Conservation (phyloP, 352 stramenopile species). For the Phytophthora crassamura region DNA sequence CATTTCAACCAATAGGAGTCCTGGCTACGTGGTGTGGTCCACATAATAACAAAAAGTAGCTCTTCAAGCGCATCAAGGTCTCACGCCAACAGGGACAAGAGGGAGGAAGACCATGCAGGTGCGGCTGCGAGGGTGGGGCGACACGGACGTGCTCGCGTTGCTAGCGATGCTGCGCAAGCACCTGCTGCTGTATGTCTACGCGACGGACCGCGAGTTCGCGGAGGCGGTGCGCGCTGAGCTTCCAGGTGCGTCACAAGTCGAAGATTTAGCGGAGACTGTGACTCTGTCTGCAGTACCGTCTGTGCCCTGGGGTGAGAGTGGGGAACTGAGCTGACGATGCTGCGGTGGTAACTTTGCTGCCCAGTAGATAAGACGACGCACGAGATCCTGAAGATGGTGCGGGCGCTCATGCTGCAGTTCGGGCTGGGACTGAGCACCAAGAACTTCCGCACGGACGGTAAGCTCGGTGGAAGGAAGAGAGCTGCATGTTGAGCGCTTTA, state of each 20-base stretch:
- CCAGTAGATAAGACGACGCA: slow-evolving; percentile 38
- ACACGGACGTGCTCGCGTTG: slow-evolving; percentile 57
- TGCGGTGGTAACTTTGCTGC: background rate
- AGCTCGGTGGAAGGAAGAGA: background rate
- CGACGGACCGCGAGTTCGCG: slow-evolving; percentile 50
- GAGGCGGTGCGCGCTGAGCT: slow-evolving; percentile 46
- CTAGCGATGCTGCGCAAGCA: slow-evolving; percentile 59
- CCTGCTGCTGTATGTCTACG: slow-evolving; percentile 71
- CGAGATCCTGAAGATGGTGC: slow-evolving; percentile 57
- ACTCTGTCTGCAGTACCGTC: too few relatives aligned
- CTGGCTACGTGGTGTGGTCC: too few relatives aligned
- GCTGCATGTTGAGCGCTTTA: too few relatives aligned
- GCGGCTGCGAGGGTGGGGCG: slow-evolving; percentile 54
- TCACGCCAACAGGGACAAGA: slow-evolving; percentile 6
- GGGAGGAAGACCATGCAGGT: slow-evolving; percentile 28
- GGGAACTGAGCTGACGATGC: slow-evolving; percentile 11
- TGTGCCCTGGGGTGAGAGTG: background rate
- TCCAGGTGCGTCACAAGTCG: slow-evolving; percentile 32
- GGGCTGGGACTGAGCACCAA: slow-evolving; percentile 67
- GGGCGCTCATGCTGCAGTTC: slow-evolving; percentile 66
- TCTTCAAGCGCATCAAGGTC: slow-evolving; percentile 7
- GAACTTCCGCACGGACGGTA: slow-evolving; percentile 73
- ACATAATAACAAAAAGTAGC: too few relatives aligned
- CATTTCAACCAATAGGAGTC: too few relatives aligned
- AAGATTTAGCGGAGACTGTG: slow-evolving; percentile 5